These are phyloP conservation scores for Porodaedalea pini DNA, from an alignment of 1,284 basidiomycete genomes.

Conservation along the genomic window DNA sequence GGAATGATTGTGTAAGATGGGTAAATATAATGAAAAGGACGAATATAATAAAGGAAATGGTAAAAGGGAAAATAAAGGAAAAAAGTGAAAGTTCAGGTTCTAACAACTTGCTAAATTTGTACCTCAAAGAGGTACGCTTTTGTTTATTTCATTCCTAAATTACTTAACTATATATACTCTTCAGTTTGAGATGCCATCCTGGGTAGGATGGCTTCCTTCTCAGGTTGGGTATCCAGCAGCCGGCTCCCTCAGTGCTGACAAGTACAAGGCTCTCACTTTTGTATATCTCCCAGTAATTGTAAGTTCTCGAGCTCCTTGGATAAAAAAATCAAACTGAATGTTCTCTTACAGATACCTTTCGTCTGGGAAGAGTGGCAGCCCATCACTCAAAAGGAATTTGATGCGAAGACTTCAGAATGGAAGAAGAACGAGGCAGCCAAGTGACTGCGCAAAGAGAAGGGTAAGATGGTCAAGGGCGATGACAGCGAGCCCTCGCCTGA, in stretches of 20 bases:
- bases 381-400: conserved; percentile 11
- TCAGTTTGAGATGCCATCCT: conserved; percentile 18
- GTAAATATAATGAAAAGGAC: too few relatives aligned
- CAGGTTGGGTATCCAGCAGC: conserved; percentile 13
- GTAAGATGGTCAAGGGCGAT: too few relatives aligned
- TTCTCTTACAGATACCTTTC: conserved; percentile 12
- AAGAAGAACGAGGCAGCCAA: background rate
- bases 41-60: too few relatives aligned
- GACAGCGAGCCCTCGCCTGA: too few relatives aligned
- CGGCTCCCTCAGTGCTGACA: conserved; percentile 9
- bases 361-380: conserved; percentile 21
- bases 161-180: too few relatives aligned
- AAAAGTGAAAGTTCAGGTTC: too few relatives aligned
- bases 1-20: too few relatives aligned
- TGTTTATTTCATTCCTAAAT: background rate
- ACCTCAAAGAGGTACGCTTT: background rate
- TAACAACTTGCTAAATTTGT: background rate
- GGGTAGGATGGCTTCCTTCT: conserved; percentile 4
- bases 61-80: too few relatives aligned
- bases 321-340: background rate
- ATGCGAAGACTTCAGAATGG: background rate
- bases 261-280: conserved; percentile 5
- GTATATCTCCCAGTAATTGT: conserved; percentile 8
- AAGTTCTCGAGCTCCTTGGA: background rate
- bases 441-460: background rate